Evolutionary conservation across 495 filamentous ascomycete species (phyloP), one percentile per base, ranked within the genome.

Genomic region (Bacidia rubella): DNA sequence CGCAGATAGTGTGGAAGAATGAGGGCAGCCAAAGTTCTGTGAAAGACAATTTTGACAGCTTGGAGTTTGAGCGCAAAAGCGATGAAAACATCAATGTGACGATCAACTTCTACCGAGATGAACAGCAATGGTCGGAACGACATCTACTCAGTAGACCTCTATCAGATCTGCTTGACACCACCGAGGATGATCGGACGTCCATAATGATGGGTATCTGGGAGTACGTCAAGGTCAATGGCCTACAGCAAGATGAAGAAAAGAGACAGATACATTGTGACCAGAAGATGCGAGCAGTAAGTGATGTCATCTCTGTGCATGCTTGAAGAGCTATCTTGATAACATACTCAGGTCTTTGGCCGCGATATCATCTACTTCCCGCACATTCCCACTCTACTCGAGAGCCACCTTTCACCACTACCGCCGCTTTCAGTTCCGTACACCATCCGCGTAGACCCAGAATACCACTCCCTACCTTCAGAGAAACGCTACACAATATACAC

Each of bases 231-330:
- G 76, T 85, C 20, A 86, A 85, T 74, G 81, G 80, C 11, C 68
- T 99, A 15, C 85, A 90, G 63, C 90, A 96, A 57, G 87, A 95
- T 51, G 90, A 95, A 21, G 92, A 99, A 62, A 87, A 87, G 72
- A 77, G 92, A 51, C 81, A 81, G 44, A 87, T 99, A 54, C 81
- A 83, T 53, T 97, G 93, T 61, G 92, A 99, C 65, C 81, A 86
- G 17, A 76, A 80, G 17, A 62, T 98, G 52, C 77, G 74, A 70
- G 77, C 75, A 56, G 90, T 93, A 73, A 66, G 76, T 24, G 20
- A 25, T 41, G n/a, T n/a, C n/a, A n/a, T 11, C 22, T 49, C 22
- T 15, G 11, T 11, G 2, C 52, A 17, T 47, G 38, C 19, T 4
- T n/a, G n/a, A n/a, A n/a, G 42, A 10, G 9, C 20, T 54, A 40